phyloP scores from a whole-genome alignment of 2,329 filamentous ascomycete genomes.

The Stromatinia cepivora region DNA sequence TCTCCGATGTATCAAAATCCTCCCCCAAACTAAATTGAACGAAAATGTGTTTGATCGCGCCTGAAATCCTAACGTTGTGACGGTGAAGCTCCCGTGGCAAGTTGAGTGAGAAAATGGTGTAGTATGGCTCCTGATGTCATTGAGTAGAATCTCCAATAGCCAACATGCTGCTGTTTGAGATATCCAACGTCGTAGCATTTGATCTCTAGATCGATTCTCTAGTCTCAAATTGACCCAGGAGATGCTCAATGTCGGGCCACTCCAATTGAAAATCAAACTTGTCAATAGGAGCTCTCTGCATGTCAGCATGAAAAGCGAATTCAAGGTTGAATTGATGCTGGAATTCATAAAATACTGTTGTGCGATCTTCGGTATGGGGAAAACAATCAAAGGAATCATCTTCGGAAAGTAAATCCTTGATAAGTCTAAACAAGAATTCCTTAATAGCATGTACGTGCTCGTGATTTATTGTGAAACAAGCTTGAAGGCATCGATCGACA shows the following conservation, averaged over 20 bases:
- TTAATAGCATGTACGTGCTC: slow-evolving; percentile 19
- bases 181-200: slow-evolving; percentile 13
- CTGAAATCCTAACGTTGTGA: not conserved
- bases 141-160: not conserved
- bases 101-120: too few species aligned
- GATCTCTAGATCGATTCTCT: not conserved
- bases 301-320: slow-evolving; percentile 28
- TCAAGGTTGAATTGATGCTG: slow-evolving; percentile 33
- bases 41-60: not conserved
- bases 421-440: slow-evolving; percentile 33
- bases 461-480: slow-evolving; percentile 25
- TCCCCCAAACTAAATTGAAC: not conserved
- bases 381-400: slow-evolving; percentile 24
- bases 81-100: not conserved
- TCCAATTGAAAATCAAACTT: slow-evolving; percentile 18
- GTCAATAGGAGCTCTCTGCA: not conserved
- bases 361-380: slow-evolving; percentile 22
- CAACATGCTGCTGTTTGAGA: slow-evolving; percentile 1
- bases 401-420: slow-evolving; percentile 30
- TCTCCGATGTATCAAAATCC: not conserved
- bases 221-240: slow-evolving; percentile 8
- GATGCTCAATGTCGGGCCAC: slow-evolving; percentile 6
- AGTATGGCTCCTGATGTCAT: not conserved
- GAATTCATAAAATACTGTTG: slow-evolving; percentile 31
- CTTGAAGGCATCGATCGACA: slow-evolving; percentile 32